Percentiles rank a stretch among this genome's conserved stretches.
Conservation (phyloP, 2,329 filamentous ascomycete species). For the Blumeria graminis region DNA sequence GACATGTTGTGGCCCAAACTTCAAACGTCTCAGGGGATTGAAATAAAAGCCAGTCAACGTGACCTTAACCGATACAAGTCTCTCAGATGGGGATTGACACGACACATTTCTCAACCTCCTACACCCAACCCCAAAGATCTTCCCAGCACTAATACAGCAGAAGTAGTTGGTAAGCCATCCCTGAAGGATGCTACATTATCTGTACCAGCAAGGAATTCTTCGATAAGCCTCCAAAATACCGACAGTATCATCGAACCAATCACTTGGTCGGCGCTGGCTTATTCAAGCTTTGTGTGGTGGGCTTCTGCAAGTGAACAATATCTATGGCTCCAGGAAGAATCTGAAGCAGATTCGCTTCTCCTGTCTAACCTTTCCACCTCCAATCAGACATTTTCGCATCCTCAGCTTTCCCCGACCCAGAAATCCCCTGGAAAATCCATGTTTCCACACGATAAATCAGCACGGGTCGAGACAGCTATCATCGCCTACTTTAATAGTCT, state of each 20-base stretch:
- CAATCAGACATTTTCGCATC: slow-evolving; percentile 5
- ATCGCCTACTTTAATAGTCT: slow-evolving; percentile 65
- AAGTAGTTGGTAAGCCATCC: slow-evolving; percentile 4
- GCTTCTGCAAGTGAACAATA: slow-evolving; percentile 56
- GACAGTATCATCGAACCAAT: slow-evolving; percentile 35
- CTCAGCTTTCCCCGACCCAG: not conserved
- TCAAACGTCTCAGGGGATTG: slow-evolving; percentile 35
- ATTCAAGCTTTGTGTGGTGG: slow-evolving; percentile 77
- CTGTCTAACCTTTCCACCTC: slow-evolving; percentile 26
- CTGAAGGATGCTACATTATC: slow-evolving; percentile 9
- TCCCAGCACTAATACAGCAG: slow-evolving; percentile 3
- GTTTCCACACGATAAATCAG: slow-evolving; percentile 10
- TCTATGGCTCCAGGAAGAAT: slow-evolving; percentile 28
- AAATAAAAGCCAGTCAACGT: slow-evolving; percentile 68
- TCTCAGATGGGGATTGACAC: slow-evolving; percentile 37
- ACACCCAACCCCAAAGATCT: slow-evolving; percentile 5
- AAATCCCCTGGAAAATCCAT: not conserved
- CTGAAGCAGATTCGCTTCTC: slow-evolving; percentile 29
- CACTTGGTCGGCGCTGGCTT: slow-evolving; percentile 52
- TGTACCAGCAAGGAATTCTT: slow-evolving; percentile 16
- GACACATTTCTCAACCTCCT: slow-evolving; percentile 10
- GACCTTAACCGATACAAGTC: slow-evolving; percentile 61
- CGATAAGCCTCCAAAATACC: slow-evolving; percentile 22
- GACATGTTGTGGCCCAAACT: slow-evolving; percentile 54
- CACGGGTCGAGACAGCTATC: slow-evolving; percentile 38